Conservation (phyloP, 257 asterid species). For the Marsdenia floribunda region DNA sequence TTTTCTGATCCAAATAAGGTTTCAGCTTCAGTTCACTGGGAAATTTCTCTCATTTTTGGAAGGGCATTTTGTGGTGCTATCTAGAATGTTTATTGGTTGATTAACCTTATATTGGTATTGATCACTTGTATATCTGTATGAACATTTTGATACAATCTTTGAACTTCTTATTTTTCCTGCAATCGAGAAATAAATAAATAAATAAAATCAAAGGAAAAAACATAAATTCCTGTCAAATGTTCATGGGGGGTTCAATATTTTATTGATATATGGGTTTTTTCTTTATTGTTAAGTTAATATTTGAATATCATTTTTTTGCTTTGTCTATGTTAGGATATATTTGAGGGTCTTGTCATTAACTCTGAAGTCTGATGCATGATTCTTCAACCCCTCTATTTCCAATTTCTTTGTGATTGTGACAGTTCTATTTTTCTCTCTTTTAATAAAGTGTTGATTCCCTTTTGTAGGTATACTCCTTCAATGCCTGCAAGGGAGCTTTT, state of each 20-base stretch:
- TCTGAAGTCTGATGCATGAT: background rate
- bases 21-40: background rate
- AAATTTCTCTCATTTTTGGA: background rate
- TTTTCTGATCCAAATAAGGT: background rate
- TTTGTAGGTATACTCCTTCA: slow-evolving; percentile 49
- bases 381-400: background rate
- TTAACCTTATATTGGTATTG: background rate
- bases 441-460: background rate
- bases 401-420: background rate
- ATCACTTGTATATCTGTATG: background rate
- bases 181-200: background rate
- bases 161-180: background rate
- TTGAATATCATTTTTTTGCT: background rate
- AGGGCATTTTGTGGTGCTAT: background rate
- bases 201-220: too few species aligned
- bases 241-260: background rate
- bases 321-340: background rate
- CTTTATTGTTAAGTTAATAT: background rate
- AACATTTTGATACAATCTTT: background rate
- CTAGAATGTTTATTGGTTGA: background rate
- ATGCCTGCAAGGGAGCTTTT: slow-evolving; percentile 61
- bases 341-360: background rate
- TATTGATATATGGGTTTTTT: background rate
- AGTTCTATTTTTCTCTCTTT: background rate
- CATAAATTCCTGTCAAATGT: background rate